phyloP scores from a whole-genome alignment of 257 asterid species.

The Pogostemon cablin region DNA sequence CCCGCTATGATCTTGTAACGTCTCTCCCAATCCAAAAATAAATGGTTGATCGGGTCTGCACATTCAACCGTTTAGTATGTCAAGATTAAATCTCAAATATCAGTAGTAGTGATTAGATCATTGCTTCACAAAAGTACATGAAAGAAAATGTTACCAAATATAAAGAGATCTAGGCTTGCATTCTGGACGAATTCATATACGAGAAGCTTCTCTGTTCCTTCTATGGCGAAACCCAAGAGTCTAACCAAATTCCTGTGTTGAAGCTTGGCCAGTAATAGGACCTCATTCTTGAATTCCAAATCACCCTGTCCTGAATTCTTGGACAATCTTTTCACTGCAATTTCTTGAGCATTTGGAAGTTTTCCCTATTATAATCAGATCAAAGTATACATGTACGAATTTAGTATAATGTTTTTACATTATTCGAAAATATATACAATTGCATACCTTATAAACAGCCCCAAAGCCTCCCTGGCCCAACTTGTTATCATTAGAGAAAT shows the following conservation, averaged over 20 bases:
- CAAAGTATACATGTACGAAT: background rate
- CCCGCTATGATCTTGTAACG: conserved; percentile 31
- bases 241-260: conserved; percentile 34
- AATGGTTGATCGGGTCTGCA: background rate
- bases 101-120: background rate
- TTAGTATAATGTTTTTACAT: background rate
- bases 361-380: conserved; percentile 18
- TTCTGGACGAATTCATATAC: conserved; percentile 30
- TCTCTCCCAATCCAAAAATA: conserved; percentile 26
- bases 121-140: background rate
- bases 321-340: conserved; percentile 33
- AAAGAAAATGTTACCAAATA: conserved; percentile 23
- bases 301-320: conserved; percentile 30
- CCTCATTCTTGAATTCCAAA: conserved; percentile 33
- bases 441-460: conserved; percentile 40
- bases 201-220: conserved; percentile 33
- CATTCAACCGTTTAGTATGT: background rate
- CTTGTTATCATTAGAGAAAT: conserved; percentile 39
- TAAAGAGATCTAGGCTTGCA: conserved; percentile 26
- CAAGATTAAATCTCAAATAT: background rate
- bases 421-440: background rate
- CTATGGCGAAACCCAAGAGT: conserved; percentile 27
- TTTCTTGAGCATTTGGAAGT: conserved; percentile 21
- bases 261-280: conserved; percentile 25
- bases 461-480: conserved; percentile 52